Percentiles rank a stretch among this genome's conserved stretches.
phyloP scores from a whole-genome alignment of 495 filamentous ascomycete species.

The Hypoxylon fuscum region DNA sequence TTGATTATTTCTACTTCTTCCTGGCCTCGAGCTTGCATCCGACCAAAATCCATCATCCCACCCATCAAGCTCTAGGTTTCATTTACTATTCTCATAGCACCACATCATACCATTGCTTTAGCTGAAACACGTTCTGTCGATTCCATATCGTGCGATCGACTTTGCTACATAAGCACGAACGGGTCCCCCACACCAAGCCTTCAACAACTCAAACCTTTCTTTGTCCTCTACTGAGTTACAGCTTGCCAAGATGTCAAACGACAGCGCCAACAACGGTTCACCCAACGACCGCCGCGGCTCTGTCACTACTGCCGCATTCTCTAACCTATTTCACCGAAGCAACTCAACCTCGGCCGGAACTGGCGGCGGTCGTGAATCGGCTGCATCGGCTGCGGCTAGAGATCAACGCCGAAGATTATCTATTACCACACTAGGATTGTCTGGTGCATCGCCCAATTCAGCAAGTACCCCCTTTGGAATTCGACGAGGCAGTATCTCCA shows the following conservation, averaged over 20 bases:
- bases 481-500: constrained; percentile 79
- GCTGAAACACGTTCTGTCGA: constrained; percentile 23
- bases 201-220: neutral
- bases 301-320: constrained; percentile 62
- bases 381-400: constrained; percentile 71
- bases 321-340: constrained; percentile 62
- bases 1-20: constrained; percentile 10
- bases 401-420: constrained; percentile 86
- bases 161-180: constrained; percentile 18
- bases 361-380: constrained; percentile 67
- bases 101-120: constrained; percentile 35
- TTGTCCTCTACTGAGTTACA: constrained; percentile 2
- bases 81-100: constrained; percentile 30
- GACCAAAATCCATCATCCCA: constrained; percentile 25
- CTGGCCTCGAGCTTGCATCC: constrained; percentile 7
- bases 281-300: constrained; percentile 62
- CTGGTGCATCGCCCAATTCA: constrained; percentile 75
- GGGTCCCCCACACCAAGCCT: neutral
- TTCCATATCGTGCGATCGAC: constrained; percentile 25
- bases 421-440: constrained; percentile 83
- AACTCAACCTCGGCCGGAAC: constrained; percentile 54
- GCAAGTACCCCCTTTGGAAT: constrained; percentile 63
- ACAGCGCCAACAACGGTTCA: constrained; percentile 46
- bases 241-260: constrained; percentile 43
- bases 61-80: constrained; percentile 24